Evolutionary conservation across 495 filamentous ascomycete genomes (phyloP), one percentile per base, ranked within the genome.

Genomic region (Gamarada debralockiae): DNA sequence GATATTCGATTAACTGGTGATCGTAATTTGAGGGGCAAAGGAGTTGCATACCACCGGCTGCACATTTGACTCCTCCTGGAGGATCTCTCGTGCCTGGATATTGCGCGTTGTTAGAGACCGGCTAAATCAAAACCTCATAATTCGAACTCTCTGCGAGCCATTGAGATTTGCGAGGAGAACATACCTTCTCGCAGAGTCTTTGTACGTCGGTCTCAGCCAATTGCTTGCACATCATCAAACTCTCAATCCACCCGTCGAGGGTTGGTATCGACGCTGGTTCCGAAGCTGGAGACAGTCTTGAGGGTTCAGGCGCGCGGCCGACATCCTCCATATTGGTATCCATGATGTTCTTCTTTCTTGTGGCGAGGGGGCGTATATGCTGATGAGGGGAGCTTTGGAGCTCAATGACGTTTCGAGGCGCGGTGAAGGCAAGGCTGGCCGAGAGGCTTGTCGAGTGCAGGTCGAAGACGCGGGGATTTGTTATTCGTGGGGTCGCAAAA

Each of bases 301-400:
- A 81, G 56, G 91, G 88, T 64, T 95, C 84, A 56, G 91, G 88
- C 58, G 84, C 80, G 67, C 90, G 87, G 63, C 87, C 87, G 58
- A 96, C 91, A 69, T 98, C 93, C 74, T 88, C 86, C 93, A 98
- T 98, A 71, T 95, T 96, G 64, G 91, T 96, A 73, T 98, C 93
- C 92, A 96, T 96, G 56, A 46, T 75, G 50, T 40, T 50, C 31
- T 37, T 29, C 41, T 55, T 13, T 45, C 44, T 24, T 31, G 18
- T 36, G 52, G 96, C 90, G 90, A 92, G 93, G 53, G 37, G 39
- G 42, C 12, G 33, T 47, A 44, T n/a, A n/a, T n/a, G 55, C 40
- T 55, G 50, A 33, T 49, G 52, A 56, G 41, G 58, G 52, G 51
- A 50, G 36, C 29, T 21, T 23, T 50, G 24, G 40, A 0, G 33